Conservation (phyloP, 2,329 filamentous ascomycete species). For the Biscogniauxia sp. region DNA sequence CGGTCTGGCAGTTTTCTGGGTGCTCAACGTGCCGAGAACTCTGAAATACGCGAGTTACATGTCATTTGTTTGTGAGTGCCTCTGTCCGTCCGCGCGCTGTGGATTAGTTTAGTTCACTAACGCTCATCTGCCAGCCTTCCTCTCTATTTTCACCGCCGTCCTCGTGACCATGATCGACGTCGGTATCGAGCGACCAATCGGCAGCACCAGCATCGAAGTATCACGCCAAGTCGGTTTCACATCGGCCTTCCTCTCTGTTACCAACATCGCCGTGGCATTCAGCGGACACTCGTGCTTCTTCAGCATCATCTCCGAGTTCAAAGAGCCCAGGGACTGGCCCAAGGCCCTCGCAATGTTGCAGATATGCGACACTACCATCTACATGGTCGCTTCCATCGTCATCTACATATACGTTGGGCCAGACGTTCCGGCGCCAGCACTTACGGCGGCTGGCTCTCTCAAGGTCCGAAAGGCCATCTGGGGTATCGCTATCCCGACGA, state of each 20-base stretch:
- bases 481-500: constrained; percentile 67
- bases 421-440: constrained; percentile 61
- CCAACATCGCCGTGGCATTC: constrained; percentile 67
- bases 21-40: constrained; percentile 60
- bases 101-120: background rate
- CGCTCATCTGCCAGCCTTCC: constrained; percentile 40
- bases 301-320: constrained; percentile 62
- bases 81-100: background rate
- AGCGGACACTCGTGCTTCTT: constrained; percentile 69
- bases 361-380: constrained; percentile 57
- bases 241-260: constrained; percentile 55
- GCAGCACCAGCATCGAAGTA: constrained; percentile 33
- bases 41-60: constrained; percentile 61
- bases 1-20: constrained; percentile 56
- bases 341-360: constrained; percentile 52
- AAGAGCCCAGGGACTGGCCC: constrained; percentile 57
- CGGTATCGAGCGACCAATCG: constrained; percentile 44
- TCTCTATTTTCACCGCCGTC: constrained; percentile 61
- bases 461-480: constrained; percentile 63
- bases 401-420: constrained; percentile 67
- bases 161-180: constrained; percentile 63
- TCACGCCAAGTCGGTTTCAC: constrained; percentile 43
- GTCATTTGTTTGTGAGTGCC: constrained; percentile 50
- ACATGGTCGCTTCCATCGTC: constrained; percentile 62
- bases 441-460: constrained; percentile 55